phyloP scores from a whole-genome alignment of 148 eudicot species.

The Salicornia ramosissima region DNA sequence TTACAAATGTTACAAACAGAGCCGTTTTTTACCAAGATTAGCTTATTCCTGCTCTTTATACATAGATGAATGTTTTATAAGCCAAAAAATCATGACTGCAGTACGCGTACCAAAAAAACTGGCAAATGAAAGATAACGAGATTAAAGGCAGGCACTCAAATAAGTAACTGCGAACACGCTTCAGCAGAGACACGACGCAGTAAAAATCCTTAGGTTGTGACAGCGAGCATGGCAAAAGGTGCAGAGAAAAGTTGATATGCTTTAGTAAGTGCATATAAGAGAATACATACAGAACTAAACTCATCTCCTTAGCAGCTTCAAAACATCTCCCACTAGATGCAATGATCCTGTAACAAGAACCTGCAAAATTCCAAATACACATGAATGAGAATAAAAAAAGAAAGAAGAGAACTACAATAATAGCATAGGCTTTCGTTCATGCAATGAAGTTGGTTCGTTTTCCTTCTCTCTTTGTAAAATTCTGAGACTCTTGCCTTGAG shows the following conservation, averaged over 20 bases:
- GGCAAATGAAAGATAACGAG: neutral
- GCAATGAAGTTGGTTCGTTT: neutral
- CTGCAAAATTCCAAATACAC: constrained; percentile 28
- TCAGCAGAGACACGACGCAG: neutral
- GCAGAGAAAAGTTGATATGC: neutral
- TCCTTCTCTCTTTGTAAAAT: no score
- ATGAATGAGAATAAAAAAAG: neutral
- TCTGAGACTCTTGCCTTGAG: no score
- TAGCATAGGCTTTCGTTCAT: no score
- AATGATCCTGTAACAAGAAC: constrained; percentile 89
- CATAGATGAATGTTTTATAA: no score
- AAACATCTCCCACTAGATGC: constrained; percentile 83
- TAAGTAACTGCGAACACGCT: neutral
- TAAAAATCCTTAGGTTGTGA: no score
- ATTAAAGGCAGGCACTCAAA: neutral
- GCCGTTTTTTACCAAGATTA: no score
- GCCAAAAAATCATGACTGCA: neutral
- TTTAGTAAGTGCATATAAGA: neutral
- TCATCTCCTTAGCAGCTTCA: constrained; percentile 59
- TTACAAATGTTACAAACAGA: no score
- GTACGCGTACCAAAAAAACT: neutral
- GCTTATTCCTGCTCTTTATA: no score
- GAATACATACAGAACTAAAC: neutral
- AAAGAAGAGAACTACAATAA: neutral
- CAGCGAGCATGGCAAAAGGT: neutral